A percentile compares a stretch with the other conserved stretches of the same genome.
phyloP scores from a whole-genome alignment of 164 flowering plant genomes.

The Echeveria elegans region DNA sequence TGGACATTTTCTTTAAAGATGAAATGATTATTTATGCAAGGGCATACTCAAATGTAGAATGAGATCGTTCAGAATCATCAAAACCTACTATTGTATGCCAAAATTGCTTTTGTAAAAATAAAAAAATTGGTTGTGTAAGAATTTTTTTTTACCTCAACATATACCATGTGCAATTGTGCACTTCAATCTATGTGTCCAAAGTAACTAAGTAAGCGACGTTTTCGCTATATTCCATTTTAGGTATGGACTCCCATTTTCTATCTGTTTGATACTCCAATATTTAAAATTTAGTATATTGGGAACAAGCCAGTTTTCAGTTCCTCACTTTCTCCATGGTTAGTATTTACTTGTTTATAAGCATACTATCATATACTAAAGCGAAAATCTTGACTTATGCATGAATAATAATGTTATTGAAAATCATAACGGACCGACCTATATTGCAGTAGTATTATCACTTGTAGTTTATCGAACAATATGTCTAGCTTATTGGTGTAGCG shows the following conservation, averaged over 20 bases:
- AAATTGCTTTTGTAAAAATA: no score
- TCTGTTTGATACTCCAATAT: background rate
- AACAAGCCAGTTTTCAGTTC: background rate
- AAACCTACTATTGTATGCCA: no score
- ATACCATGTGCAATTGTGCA: no score
- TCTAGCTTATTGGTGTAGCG: background rate
- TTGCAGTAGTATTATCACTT: background rate
- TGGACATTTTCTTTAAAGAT: no score
- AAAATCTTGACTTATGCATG: constrained; percentile 1
- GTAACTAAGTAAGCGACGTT: no score
- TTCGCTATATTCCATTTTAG: no score
- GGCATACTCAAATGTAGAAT: no score
- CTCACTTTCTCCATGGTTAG: background rate
- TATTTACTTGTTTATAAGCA: background rate
- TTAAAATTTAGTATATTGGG: background rate
- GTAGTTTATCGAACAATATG: background rate
- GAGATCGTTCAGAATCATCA: no score
- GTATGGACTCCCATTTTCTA: background rate
- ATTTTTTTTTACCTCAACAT: no score
- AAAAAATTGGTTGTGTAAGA: no score
- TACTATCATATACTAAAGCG: background rate
- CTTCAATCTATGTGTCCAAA: no score
- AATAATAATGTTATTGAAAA: background rate
- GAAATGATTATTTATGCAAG: no score
- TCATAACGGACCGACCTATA: background rate